Conservation (phyloP, 2,329 filamentous ascomycete species). For the Sporothrix schenckii region DNA sequence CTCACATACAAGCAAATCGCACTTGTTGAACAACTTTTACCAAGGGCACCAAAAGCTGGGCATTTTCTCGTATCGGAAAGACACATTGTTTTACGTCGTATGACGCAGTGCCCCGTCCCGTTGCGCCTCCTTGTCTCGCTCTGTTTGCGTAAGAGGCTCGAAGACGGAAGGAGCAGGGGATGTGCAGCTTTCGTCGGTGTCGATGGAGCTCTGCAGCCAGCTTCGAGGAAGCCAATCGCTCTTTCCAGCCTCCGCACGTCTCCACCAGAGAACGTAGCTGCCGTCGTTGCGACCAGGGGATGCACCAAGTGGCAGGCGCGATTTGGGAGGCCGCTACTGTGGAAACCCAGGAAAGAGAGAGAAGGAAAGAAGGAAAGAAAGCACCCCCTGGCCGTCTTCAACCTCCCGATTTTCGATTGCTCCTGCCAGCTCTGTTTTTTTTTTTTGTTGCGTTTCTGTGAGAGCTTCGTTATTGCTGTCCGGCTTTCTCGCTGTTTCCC, state of each 20-base stretch:
- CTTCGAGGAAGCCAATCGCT: not conserved
- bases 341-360: slow-evolving; percentile 22
- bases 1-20: not conserved
- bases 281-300: slow-evolving; percentile 30
- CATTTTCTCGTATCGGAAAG: slow-evolving; percentile 22
- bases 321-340: slow-evolving; percentile 28
- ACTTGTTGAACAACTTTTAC: not conserved
- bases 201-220: not conserved
- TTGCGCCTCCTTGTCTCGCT: not conserved
- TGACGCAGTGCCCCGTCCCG: not conserved
- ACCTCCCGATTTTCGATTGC: slow-evolving; percentile 33
- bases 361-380: slow-evolving; percentile 23
- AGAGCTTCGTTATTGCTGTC: slow-evolving; percentile 35
- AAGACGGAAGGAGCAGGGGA: not conserved
- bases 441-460: slow-evolving; percentile 10
- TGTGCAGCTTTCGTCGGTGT: not conserved
- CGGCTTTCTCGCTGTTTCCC: slow-evolving; percentile 5
- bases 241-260: slow-evolving; percentile 30
- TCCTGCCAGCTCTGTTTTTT: slow-evolving; percentile 19
- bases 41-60: not conserved
- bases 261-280: slow-evolving; percentile 33
- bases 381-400: slow-evolving; percentile 31
- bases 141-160: not conserved
- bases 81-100: not conserved
- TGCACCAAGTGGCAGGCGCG: slow-evolving; percentile 17